These are phyloP conservation scores for Ophiosphaerella herpotricha DNA, from an alignment of 2,329 filamentous ascomycete genomes.

Conservation along the genomic window DNA sequence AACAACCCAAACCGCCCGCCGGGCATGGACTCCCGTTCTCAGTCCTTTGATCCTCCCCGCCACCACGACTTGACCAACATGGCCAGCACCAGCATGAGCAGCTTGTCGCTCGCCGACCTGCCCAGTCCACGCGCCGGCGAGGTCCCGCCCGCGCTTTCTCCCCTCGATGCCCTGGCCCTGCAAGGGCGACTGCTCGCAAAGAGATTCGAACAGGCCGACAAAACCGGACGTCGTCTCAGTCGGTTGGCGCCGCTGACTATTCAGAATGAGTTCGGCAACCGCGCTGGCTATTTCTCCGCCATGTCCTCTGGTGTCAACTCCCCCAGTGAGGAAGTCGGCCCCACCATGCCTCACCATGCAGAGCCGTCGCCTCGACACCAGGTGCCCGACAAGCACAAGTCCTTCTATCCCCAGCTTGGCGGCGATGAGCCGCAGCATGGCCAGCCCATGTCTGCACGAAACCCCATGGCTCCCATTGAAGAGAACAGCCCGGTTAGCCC, in stretches of 20 bases:
- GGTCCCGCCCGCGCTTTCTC: slow-evolving; percentile 86
- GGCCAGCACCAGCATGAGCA: slow-evolving; percentile 38
- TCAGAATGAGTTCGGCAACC: slow-evolving; percentile 76
- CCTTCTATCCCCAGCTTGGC: slow-evolving; percentile 43
- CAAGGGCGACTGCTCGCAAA: slow-evolving; percentile 87
- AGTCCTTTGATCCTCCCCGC: slow-evolving; percentile 36
- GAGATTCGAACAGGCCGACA: slow-evolving; percentile 77
- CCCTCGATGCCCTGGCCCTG: slow-evolving; percentile 90
- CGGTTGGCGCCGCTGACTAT: slow-evolving; percentile 82
- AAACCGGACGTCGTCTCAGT: slow-evolving; percentile 78
- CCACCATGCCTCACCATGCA: slow-evolving; percentile 29
- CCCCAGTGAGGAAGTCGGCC: slow-evolving; percentile 54
- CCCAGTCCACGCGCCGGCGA: slow-evolving; percentile 58
- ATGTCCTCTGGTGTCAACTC: slow-evolving; percentile 62
- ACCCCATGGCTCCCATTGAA: slow-evolving; percentile 41
- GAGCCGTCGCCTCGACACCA: slow-evolving; percentile 35
- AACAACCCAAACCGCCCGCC: slow-evolving; percentile 37
- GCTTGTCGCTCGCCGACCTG: slow-evolving; percentile 45
- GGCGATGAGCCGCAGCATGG: slow-evolving; percentile 34
- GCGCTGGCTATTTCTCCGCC: slow-evolving; percentile 81
- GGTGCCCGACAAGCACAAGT: slow-evolving; percentile 41
- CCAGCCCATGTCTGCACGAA: slow-evolving; percentile 34
- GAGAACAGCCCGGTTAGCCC: slow-evolving; percentile 34
- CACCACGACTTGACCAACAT: slow-evolving; percentile 19
- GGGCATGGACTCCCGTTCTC: slow-evolving; percentile 39